Percentiles rank a stretch among this genome's conserved stretches.
Conservation (phyloP, 2,329 filamentous ascomycete species). For the Alternaria solani region DNA sequence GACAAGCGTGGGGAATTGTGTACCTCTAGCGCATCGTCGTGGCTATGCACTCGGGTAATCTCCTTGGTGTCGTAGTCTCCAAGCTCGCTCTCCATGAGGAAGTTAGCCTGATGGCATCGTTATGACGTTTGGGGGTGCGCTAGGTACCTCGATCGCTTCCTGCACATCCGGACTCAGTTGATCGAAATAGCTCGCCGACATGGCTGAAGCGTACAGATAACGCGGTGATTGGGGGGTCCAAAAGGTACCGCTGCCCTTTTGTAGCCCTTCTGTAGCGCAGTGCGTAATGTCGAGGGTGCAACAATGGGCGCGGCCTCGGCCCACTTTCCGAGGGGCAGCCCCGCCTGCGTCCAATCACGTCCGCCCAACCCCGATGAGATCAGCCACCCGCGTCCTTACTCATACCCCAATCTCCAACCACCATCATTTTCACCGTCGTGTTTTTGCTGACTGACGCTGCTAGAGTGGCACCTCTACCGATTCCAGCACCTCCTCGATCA, state of each 20-base stretch:
- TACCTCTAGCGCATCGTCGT: constrained; percentile 55
- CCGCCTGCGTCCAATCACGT: constrained; percentile 27
- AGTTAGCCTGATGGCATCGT: constrained; percentile 41
- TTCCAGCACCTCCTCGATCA: constrained; percentile 66
- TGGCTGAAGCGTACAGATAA: constrained; percentile 8
- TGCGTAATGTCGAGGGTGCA: constrained; percentile 12
- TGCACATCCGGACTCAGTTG: constrained; percentile 24
- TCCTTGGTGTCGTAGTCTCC: constrained; percentile 40
- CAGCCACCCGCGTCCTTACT: constrained; percentile 38
- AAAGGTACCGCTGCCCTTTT: constrained; percentile 9
- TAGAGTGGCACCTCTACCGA: constrained; percentile 65
- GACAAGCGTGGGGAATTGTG: neutral
- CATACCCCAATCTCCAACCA: constrained; percentile 23
- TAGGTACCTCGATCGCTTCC: constrained; percentile 38
- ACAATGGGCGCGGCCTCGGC: constrained; percentile 16
- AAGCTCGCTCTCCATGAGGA: constrained; percentile 45
- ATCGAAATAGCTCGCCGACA: constrained; percentile 35
- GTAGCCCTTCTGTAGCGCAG: constrained; percentile 13
- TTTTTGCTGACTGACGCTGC: constrained; percentile 1
- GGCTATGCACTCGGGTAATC: constrained; percentile 40
- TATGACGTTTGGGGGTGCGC: constrained; percentile 26
- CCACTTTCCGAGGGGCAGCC: constrained; percentile 26
- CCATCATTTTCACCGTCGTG: neutral
- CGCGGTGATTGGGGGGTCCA: constrained; percentile 6
- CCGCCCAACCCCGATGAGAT: constrained; percentile 28